Conservation (phyloP, 805 yeast species). For the Metschnikowia lochheadii region DNA sequence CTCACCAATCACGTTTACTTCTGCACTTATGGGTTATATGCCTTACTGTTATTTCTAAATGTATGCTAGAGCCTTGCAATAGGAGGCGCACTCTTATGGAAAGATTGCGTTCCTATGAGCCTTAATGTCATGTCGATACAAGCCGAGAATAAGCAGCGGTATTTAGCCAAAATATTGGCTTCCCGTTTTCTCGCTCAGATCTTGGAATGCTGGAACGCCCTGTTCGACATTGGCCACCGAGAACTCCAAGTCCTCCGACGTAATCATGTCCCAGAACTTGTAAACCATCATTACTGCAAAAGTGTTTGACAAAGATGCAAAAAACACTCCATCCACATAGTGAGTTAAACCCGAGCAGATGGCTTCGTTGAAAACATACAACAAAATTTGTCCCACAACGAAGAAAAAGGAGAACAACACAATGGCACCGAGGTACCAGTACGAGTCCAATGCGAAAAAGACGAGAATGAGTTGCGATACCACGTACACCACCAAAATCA, state of each 20-base stretch:
- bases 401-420: conserved; percentile 68
- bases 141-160: neutral
- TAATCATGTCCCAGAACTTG: conserved; percentile 94
- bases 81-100: neutral
- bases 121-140: neutral
- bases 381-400: conserved; percentile 70
- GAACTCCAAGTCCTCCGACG: conserved; percentile 92
- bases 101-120: neutral
- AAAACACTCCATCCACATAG: conserved; percentile 86
- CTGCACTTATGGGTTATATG: neutral
- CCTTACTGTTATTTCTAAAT: neutral
- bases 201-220: conserved; percentile 29
- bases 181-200: conserved; percentile 31
- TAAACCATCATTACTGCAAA: conserved; percentile 91
- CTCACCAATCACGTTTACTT: neutral
- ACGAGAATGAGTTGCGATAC: conserved; percentile 68
- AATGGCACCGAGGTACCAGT: conserved; percentile 91
- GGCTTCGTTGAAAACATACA: conserved; percentile 60
- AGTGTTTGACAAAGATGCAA: conserved; percentile 74
- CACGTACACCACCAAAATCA: conserved; percentile 58
- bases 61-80: neutral
- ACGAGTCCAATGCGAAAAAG: conserved; percentile 60
- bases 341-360: conserved; percentile 75
- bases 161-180: conserved; percentile 11
- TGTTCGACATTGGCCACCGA: conserved; percentile 53